Base-by-base conservation (phyloP, 1,284 basidiomycete species). In the Trametes sp. region DNA sequence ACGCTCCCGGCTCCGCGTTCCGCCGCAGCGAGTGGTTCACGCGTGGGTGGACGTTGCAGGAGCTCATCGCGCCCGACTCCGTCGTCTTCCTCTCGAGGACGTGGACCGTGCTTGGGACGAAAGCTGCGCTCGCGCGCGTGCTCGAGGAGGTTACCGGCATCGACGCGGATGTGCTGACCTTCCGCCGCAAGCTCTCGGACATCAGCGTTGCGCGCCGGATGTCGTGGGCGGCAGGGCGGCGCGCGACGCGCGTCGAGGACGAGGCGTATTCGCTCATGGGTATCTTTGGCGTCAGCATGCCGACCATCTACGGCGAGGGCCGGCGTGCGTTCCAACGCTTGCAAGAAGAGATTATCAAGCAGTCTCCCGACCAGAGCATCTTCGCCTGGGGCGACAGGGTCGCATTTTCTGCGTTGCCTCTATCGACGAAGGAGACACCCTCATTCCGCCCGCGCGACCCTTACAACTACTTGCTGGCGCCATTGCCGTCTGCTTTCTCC, bases 251-350 rank as follows among this genome's bases (percentile, higher is more conserved):
- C 2, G n/a, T 53, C 16, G 64, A 66, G 52, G 64, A 66, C 35
- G 51, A 61, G 44, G 64, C 64, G 45, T 66, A 66, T 48, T 59
- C 57, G n/a, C 56, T 66, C 29, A 62, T 66, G 58, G 64, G 64
- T 13, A 46, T 66, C 28, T 63, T 66, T 33, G 52, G 53, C 31
- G 57, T 66, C 28, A 54, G 60, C 48, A 61, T 66, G 61, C 61
- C 64, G 19, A 52, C 58, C 16, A 41, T 66, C 21, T 66, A 66
- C 28, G 64, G 61, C 5, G 64, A 63, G 21, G 64, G 64, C 11
- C 38, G 44, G 14, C 52, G 57, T 21, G 64, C 64, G 23, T 66
- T 63, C 51, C 54, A 54, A 14, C 55, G 64, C 2, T 52, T 66
- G 24, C 64, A 66, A 24, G 55, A 58, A 35, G 64, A 66, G 61